These are phyloP conservation scores for Alnus glutinosa DNA, from an alignment of 306 rosid genomes.

Conservation along the genomic window DNA sequence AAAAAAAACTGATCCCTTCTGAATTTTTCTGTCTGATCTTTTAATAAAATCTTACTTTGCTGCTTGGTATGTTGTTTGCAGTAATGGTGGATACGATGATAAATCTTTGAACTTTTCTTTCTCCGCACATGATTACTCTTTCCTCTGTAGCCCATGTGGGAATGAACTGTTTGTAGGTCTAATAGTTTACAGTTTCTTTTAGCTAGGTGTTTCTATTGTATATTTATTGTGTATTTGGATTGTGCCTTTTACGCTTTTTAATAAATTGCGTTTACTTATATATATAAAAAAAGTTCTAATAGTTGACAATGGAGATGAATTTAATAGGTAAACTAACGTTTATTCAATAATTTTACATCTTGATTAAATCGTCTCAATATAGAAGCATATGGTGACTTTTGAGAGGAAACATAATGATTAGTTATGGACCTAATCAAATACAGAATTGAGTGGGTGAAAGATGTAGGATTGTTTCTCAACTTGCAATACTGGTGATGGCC, in stretches of 20 bases:
- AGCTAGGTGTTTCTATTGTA: too few relatives aligned
- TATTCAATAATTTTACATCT: background rate
- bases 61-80: conserved; percentile 10
- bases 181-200: background rate
- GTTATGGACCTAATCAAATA: background rate
- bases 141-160: too few relatives aligned
- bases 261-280: too few relatives aligned
- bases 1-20: conserved; percentile 19
- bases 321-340: background rate
- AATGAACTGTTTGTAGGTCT: background rate
- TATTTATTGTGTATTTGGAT: too few relatives aligned
- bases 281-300: background rate
- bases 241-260: too few relatives aligned
- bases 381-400: background rate
- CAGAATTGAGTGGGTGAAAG: background rate
- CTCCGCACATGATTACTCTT: background rate
- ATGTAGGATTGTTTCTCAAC: background rate
- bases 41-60: background rate
- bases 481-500: background rate
- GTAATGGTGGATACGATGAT: conserved; percentile 5
- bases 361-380: background rate
- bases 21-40: background rate
- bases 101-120: conserved; percentile 8
- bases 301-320: background rate
- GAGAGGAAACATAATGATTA: background rate